Conservation (phyloP, 768 basidiomycete species). For the Flagelloscypha sp. region DNA sequence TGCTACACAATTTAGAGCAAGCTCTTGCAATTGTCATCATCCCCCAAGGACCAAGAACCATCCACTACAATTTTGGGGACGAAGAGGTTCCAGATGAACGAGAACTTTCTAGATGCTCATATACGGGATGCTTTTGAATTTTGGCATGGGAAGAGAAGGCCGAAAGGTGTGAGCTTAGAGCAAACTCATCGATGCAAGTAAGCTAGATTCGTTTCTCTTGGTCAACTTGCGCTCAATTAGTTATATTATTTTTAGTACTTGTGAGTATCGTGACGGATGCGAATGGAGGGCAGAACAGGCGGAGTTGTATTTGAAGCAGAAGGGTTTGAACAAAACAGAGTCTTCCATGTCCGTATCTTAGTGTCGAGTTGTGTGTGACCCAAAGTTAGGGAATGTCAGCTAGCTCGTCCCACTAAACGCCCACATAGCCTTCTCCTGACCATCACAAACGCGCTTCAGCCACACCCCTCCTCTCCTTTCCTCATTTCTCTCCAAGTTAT, state of each 20-base stretch:
- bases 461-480: background rate
- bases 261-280: constrained; percentile 68
- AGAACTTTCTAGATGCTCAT: constrained; percentile 41
- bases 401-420: constrained; percentile 35
- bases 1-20: no score
- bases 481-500: background rate
- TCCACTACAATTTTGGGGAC: constrained; percentile 50
- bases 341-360: no score
- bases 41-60: constrained; percentile 7
- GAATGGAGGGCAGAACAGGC: constrained; percentile 71
- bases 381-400: constrained; percentile 18
- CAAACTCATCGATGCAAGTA: constrained; percentile 61
- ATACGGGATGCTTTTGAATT: constrained; percentile 52
- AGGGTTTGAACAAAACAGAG: no score
- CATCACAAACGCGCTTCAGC: no score
- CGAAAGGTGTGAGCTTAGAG: constrained; percentile 59
- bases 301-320: no score
- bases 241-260: constrained; percentile 34
- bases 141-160: constrained; percentile 67
- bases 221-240: background rate
- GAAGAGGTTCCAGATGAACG: constrained; percentile 49
- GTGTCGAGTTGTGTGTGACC: no score
- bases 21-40: no score
- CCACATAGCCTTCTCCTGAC: constrained; percentile 32
- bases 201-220: constrained; percentile 19